Base-by-base conservation (phyloP, 176 grass and related monocot species). In the Juncus inflexus region DNA sequence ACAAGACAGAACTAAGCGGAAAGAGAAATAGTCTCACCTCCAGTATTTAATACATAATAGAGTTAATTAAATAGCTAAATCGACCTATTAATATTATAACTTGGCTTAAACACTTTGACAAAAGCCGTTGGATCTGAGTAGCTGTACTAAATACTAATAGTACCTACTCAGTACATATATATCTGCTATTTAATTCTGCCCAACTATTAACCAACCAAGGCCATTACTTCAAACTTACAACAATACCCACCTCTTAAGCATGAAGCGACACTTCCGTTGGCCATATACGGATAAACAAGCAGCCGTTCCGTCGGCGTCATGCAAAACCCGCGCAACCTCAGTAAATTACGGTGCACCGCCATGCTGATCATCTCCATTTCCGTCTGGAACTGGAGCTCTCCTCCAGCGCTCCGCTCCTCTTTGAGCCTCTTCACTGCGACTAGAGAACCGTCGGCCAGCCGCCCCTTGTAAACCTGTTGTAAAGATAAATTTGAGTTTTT, bases 281-380 rank as follows among this genome's bases (percentile, higher is more conserved):
- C 83, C 87, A 90, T 90, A 56, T 86, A 90, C 50, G 87, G 87
- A 82, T 86, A 90, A 40, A 90, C 87, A 37, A 90, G 63, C 61
- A 90, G 65, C 39, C 83, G 62, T 62, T 86, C 87, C 52, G 75
- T 86, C 57, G 75, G 87, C 11, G 87, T 86, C 83, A 90, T 83
- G 51, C 87, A 90, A 70, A 86, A 90, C 62, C 87, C 87, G 69
- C 82, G 82, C 68, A 90, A 65, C 3, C 82, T 72, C 45, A 90
- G 76, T 59, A 90, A 73, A 63, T 90, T 90, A 41, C 76, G 71
- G 57, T 90, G 87, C 57, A 90, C 66, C 37, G 83, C 75, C 87
- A 86, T 83, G 63, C 83, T 83, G 65, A 80, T 86, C 83, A 86
- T 83, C 61, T 86, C 87, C 63, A 86, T 75, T 76, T 90, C 87